These are phyloP conservation scores for Massarina eburnea DNA, from an alignment of 2,329 filamentous ascomycete genomes.

Conservation along the genomic window DNA sequence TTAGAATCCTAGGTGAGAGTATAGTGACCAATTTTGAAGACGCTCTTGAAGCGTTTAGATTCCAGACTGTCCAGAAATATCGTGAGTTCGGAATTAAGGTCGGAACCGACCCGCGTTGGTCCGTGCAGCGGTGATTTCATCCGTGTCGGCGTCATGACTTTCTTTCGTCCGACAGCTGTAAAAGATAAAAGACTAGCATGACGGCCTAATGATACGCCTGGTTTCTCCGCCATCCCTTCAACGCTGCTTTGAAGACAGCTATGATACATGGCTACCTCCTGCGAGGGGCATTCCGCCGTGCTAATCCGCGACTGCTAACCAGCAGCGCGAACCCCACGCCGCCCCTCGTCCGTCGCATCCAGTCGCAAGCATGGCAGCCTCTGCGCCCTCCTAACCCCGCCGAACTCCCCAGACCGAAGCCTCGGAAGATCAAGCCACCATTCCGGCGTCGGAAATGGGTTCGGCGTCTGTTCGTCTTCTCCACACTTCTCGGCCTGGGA, in stretches of 20 bases:
- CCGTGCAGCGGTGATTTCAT: constrained; percentile 6
- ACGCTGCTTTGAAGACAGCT: constrained; percentile 21
- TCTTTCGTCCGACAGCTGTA: neutral
- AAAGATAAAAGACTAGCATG: neutral
- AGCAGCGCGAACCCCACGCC: constrained; percentile 11
- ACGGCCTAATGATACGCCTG: constrained; percentile 23
- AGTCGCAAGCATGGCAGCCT: constrained; percentile 45
- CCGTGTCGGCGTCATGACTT: constrained; percentile 6
- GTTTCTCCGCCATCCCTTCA: constrained; percentile 21
- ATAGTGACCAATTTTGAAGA: too few species aligned
- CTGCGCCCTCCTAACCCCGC: constrained; percentile 71
- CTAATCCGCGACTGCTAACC: constrained; percentile 23
- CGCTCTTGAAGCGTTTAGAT: neutral
- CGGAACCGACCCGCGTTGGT: neutral
- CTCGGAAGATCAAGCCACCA: constrained; percentile 68
- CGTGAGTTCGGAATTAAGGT: neutral
- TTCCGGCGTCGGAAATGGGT: constrained; percentile 71
- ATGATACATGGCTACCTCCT: constrained; percentile 45
- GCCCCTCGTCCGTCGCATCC: constrained; percentile 28
- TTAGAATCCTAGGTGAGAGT: too few species aligned
- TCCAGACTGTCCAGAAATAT: neutral
- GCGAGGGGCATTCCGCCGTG: constrained; percentile 28
- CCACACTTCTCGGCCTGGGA: constrained; percentile 59
- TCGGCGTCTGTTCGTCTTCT: constrained; percentile 69
- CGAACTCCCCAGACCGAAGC: constrained; percentile 62